phyloP scores from a whole-genome alignment of 2,329 filamentous ascomycete species.

The Ophiocordyceps camponoti-floridani region DNA sequence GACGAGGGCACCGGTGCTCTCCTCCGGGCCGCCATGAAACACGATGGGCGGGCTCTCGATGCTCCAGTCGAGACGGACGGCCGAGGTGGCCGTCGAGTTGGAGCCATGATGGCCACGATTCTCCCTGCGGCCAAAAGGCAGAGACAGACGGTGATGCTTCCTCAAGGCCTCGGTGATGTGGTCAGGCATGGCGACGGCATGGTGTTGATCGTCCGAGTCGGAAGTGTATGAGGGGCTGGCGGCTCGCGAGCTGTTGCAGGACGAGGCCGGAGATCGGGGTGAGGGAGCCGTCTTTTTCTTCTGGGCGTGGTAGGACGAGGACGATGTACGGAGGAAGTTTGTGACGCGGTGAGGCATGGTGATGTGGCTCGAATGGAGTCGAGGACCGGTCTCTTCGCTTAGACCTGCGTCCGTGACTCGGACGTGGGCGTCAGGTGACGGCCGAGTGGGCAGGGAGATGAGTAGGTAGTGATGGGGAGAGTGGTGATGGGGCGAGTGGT shows the following conservation, averaged over 20 bases:
- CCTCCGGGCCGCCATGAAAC: slow-evolving; percentile 57
- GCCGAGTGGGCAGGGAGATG: too few relatives aligned
- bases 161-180: too few relatives aligned
- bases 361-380: too few relatives aligned
- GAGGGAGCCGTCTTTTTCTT: not conserved
- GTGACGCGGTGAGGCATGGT: slow-evolving; percentile 39
- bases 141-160: slow-evolving; percentile 21
- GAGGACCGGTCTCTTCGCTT: too few relatives aligned
- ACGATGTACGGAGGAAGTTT: slow-evolving; percentile 32
- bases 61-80: slow-evolving; percentile 29
- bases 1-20: slow-evolving; percentile 69
- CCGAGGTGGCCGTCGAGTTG: not conserved
- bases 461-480: too few relatives aligned
- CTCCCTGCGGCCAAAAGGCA: slow-evolving; percentile 16
- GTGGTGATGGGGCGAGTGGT: too few relatives aligned
- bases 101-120: slow-evolving; percentile 3
- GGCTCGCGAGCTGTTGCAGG: slow-evolving; percentile 15
- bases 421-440: too few relatives aligned
- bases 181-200: slow-evolving; percentile 20
- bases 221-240: too few relatives aligned
- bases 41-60: slow-evolving; percentile 81
- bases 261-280: slow-evolving; percentile 8
- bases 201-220: slow-evolving; percentile 14
- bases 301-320: slow-evolving; percentile 10
- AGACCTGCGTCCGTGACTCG: too few relatives aligned